Conservation (phyloP, 179 eudicot genomes). For the Silene coronaria region DNA sequence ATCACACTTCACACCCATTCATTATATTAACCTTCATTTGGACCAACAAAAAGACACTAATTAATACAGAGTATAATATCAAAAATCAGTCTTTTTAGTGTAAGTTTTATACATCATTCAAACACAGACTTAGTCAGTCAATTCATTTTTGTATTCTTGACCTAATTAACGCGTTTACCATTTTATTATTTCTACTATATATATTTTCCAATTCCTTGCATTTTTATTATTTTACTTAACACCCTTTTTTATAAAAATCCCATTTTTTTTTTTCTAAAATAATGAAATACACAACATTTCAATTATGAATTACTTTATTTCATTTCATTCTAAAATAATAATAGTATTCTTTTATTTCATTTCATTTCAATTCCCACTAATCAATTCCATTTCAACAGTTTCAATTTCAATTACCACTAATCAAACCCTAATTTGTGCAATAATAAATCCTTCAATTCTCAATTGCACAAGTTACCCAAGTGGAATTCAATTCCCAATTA, state of each 20-base stretch:
- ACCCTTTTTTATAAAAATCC: background rate
- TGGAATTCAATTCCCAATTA: slow-evolving; percentile 25
- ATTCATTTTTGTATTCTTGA: background rate
- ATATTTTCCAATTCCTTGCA: background rate
- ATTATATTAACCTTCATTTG: background rate
- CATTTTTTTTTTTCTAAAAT: background rate
- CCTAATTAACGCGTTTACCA: background rate
- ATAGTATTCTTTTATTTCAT: slow-evolving; percentile 20
- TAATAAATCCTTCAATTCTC: slow-evolving; percentile 25
- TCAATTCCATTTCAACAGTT: slow-evolving; percentile 52
- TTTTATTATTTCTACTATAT: background rate
- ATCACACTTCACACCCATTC: background rate
- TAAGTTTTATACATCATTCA: slow-evolving; percentile 6
- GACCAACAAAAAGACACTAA: background rate
- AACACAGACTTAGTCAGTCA: slow-evolving; percentile 26
- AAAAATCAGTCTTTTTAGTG: background rate
- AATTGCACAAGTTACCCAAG: slow-evolving; percentile 52
- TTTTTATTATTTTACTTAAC: background rate
- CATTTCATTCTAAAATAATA: too few relatives aligned
- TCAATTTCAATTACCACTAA: slow-evolving; percentile 41
- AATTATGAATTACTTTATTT: slow-evolving; percentile 30
- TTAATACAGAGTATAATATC: too few relatives aligned
- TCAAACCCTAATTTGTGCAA: slow-evolving; percentile 55
- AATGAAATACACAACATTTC: slow-evolving; percentile 27
- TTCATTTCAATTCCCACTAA: slow-evolving; percentile 20